Percentiles rank a stretch among this genome's conserved stretches.
Conservation (phyloP, 2,329 filamentous ascomycete genomes). For the Zelopaecilomyces penicillatus region DNA sequence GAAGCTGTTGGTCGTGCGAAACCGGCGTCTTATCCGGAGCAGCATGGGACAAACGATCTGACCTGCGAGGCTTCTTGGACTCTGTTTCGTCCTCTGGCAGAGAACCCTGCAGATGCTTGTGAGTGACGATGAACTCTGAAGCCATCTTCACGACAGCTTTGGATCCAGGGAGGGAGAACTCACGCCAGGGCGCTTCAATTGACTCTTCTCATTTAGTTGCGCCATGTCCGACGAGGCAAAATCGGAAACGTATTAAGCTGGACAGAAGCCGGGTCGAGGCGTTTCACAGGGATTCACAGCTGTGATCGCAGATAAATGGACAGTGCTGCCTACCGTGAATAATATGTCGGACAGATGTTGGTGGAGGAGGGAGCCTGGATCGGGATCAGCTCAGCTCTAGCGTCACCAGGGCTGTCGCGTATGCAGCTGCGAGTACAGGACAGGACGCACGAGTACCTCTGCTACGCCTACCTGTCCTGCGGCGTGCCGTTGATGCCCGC, state of each 20-base stretch:
- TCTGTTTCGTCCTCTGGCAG: conserved; percentile 56
- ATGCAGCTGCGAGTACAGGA: too few species aligned
- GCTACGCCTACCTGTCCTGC: too few species aligned
- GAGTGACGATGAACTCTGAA: conserved; percentile 14
- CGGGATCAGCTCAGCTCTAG: conserved; percentile 2
- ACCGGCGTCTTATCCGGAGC: conserved; percentile 48
- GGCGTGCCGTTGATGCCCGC: too few species aligned
- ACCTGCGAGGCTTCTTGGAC: conserved; percentile 76
- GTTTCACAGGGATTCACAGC: conserved; percentile 4
- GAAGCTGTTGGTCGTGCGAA: conserved; percentile 59
- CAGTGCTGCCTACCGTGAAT: conserved; percentile 21
- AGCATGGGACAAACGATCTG: conserved; percentile 58
- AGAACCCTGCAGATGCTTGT: conserved; percentile 46
- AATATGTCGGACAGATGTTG: conserved; percentile 14
- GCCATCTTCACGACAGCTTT: conserved; percentile 1
- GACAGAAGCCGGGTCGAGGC: conserved; percentile 1
- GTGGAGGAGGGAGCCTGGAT: conserved; percentile 18
- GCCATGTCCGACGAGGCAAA: conserved; percentile 37
- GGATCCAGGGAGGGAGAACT: conserved; percentile 25
- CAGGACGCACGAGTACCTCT: too few species aligned
- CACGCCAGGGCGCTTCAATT: conserved; percentile 76
- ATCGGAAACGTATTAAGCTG: conserved; percentile 1
- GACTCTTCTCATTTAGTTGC: conserved; percentile 64
- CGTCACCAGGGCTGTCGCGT: conserved; percentile 4
- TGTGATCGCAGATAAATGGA: conserved; percentile 1